Evolutionary conservation across 2,329 filamentous ascomycete genomes (phyloP), one percentile per base, ranked within the genome.

Genomic region (Claviceps cyperi): DNA sequence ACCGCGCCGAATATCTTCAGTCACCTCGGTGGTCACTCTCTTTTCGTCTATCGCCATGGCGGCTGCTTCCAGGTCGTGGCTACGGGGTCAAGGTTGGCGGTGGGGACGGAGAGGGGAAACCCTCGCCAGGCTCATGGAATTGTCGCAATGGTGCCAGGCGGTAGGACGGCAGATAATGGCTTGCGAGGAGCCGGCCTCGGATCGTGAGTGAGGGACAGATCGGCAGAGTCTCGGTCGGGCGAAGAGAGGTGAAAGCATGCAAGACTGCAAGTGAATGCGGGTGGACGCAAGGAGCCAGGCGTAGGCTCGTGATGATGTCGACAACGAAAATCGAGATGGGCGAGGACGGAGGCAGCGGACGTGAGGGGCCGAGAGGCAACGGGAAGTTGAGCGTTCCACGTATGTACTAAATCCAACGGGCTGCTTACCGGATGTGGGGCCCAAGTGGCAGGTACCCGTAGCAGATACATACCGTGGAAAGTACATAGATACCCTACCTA

Each of bases 1-100:
- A 28, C 54, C 58, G 19, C 46, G 48, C 41, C 54, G 50, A 35
- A 50, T 43, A 14, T 56, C 51, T 21, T 57, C 55, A 15, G 56
- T 52, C 44, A 56, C 56, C 50, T 45, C 58, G 15, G 52, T 52
- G 24, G 55, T 55, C 49, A 50, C 49, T 44, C 52, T 56, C 56
- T 64, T 64, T 55, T 63, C 60, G 50, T 61, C 60, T 53, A 57
- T 58, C 55, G 56, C 57, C 61, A 63, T 63, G 60, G 37, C 46
- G 43, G 47, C 50, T 41, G 14, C 11, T 7, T 14, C 39, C 15
- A 19, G 21, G 44, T 45, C 21, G 47, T 17, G 39, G 17, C 41
- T 35, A 15, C 36, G 32, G 11, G n/a, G 35, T 32, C 14, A 38
- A 35, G 43, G 32, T 40, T 36, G 28, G 19, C 32, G 41, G 11